phyloP scores from a whole-genome alignment of 1,284 basidiomycete genomes.

The Athelia psychrophila region DNA sequence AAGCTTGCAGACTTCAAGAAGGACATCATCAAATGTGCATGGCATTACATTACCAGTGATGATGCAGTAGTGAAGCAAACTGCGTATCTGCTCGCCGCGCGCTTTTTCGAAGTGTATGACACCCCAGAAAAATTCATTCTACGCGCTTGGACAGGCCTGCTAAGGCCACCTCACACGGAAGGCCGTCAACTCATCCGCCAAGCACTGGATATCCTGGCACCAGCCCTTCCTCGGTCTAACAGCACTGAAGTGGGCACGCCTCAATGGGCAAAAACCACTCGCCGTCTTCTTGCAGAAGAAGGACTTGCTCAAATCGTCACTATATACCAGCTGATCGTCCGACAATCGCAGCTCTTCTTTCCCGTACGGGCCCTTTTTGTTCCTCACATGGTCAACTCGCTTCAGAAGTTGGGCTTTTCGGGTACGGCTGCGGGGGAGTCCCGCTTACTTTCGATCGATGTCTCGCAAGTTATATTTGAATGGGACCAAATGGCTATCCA shows the following conservation, averaged over 20 bases:
- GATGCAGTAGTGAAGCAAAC: conserved; percentile 95
- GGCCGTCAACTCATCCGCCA: conserved; percentile 83
- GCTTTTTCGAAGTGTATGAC: conserved; percentile 91
- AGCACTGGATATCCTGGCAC: conserved; percentile 90
- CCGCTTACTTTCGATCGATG: conserved; percentile 79
- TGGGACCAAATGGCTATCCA: conserved; percentile 77
- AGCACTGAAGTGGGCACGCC: conserved; percentile 62
- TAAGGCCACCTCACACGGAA: conserved; percentile 80
- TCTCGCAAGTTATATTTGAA: conserved; percentile 82
- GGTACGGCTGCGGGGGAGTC: conserved; percentile 78
- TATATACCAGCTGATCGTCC: conserved; percentile 91
- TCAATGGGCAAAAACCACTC: conserved; percentile 89
- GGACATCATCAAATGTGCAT: conserved; percentile 95
- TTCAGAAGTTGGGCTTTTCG: conserved; percentile 86
- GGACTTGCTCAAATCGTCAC: conserved; percentile 81
- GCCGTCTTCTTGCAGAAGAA: conserved; percentile 89
- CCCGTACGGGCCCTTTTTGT: conserved; percentile 92
- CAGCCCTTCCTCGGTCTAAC: conserved; percentile 71
- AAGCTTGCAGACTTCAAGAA: conserved; percentile 83
- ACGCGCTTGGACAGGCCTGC: conserved; percentile 92
- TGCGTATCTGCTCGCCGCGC: conserved; percentile 90
- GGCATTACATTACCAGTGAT: conserved; percentile 85
- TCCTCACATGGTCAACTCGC: conserved; percentile 91
- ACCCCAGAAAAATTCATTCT: conserved; percentile 93
- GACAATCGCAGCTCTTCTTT: conserved; percentile 92